These are phyloP conservation scores for Scutellaria baicalensis DNA, from an alignment of 257 asterid species.

Conservation along the genomic window DNA sequence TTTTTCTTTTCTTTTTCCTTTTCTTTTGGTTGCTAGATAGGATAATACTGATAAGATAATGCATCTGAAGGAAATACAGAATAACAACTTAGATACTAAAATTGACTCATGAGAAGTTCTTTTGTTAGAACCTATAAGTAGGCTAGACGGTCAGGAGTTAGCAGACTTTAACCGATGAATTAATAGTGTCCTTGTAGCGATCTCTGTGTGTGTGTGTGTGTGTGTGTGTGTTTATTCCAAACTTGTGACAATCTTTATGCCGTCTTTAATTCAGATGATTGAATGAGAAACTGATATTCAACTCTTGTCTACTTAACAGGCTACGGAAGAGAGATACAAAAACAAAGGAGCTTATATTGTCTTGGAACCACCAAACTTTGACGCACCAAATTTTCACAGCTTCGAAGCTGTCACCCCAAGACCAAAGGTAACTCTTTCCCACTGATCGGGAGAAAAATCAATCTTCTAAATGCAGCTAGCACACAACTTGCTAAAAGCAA, in stretches of 20 bases:
- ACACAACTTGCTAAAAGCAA: background rate
- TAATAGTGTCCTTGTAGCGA: background rate
- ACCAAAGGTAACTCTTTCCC: conserved; percentile 53
- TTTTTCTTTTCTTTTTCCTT: too few relatives aligned
- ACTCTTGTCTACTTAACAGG: conserved; percentile 39
- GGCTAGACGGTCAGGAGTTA: background rate
- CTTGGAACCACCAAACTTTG: conserved; percentile 74
- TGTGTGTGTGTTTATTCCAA: background rate
- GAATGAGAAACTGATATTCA: conserved; percentile 13
- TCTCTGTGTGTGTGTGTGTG: too few relatives aligned
- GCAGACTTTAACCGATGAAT: background rate
- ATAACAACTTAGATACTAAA: too few relatives aligned
- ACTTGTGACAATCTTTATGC: background rate
- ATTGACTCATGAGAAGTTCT: too few relatives aligned
- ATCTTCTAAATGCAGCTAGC: background rate
- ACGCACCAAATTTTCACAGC: conserved; percentile 61
- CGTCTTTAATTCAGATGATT: background rate
- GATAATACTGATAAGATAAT: too few relatives aligned
- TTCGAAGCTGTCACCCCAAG: conserved; percentile 93
- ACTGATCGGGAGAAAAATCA: background rate
- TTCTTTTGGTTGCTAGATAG: too few relatives aligned
- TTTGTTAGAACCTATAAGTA: background rate
- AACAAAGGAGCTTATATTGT: conserved; percentile 91
- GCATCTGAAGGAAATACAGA: too few relatives aligned
- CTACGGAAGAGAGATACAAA: conserved; percentile 74